Evolutionary conservation across 2,329 filamentous ascomycete genomes (phyloP), one percentile per base, ranked within the genome.

Genomic region (Diplodia mutila): DNA sequence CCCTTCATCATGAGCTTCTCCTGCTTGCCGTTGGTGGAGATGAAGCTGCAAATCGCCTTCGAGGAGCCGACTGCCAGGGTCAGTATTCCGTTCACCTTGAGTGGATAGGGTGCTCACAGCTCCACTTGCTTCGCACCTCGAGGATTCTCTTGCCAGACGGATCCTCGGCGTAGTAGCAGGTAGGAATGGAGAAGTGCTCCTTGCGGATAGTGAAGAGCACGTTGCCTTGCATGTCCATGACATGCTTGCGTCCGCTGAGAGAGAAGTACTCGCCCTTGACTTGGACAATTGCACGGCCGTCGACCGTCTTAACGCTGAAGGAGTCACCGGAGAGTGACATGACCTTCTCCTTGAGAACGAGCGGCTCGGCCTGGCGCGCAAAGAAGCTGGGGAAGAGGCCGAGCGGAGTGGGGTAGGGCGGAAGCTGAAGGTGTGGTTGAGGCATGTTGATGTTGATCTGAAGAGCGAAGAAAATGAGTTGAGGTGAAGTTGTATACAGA

Each of bases 321-420:
- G 83, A 86, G 78, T 91, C 88, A 67, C 87, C 87, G 1, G 84
- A 84, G 9, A 90, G 78, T 3, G 88, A 89, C 68, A 89, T 75
- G 21, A 89, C 80, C 71, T 87, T 88, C 73, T 91, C 88, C 71
- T 84, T 86, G 59, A 91, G 79, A 1, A 86, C 74, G 7, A 91
- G 77, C 2, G 84, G 86, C 67, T 72, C 76, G 65, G 75, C 73
- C 4, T 74, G 57, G 39, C 57, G 73, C 64, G 72, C 72, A 54
- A 76, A 67, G 71, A 75, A 75, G 8, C 71, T 69, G 0, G 72
- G 69, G 70, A 77, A 78, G 23, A 78, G 63, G 67, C 74, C 76
- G 11, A 68, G 51, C 12, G 52, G 52, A 4, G 48, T 42, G 18
- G 67, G 61, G 34, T 48, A 63, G 23, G 57, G 57, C 27, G 42